Percentiles rank a stretch among this genome's conserved stretches.
Evolutionary conservation across 208 protist species (phyloP).

Genomic region (Acanthamoeba castellanii): DNA sequence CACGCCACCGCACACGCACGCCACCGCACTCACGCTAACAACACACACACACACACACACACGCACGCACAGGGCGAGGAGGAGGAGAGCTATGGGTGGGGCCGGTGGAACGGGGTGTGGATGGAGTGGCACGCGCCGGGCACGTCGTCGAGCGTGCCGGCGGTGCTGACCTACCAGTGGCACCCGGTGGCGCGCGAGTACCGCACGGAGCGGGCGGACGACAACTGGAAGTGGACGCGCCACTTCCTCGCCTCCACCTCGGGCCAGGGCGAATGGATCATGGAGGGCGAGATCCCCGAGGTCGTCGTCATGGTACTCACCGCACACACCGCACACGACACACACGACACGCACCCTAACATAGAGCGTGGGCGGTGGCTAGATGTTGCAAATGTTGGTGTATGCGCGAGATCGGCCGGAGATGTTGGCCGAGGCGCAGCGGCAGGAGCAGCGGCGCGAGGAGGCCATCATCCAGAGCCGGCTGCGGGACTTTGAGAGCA

Average conservation of each 20-base stretch:
- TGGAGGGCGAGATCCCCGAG: conserved; percentile 80
- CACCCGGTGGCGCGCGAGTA: conserved; percentile 74
- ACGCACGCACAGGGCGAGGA: neutral
- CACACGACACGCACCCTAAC: too few relatives aligned
- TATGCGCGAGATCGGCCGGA: neutral
- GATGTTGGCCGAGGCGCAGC: neutral
- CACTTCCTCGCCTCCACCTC: conserved; percentile 79
- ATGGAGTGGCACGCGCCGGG: neutral
- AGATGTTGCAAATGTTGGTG: neutral
- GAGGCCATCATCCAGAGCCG: neutral
- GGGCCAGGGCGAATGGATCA: conserved; percentile 77
- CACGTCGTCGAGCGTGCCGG: neutral
- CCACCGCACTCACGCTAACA: neutral
- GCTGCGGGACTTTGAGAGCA: neutral
- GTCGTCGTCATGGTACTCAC: conserved; percentile 75
- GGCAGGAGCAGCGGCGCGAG: neutral
- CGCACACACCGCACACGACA: neutral
- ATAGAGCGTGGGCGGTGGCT: neutral
- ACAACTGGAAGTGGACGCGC: conserved; percentile 81
- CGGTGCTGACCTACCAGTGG: conserved; percentile 76
- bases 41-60: too few relatives aligned
- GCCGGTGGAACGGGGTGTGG: conserved; percentile 63
- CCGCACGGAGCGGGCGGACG: neutral
- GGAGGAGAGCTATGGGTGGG: neutral
- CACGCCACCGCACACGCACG: conserved; percentile 14